Evolutionary conservation across 805 yeast species (phyloP).

Genomic region (Yarrowia porcina): DNA sequence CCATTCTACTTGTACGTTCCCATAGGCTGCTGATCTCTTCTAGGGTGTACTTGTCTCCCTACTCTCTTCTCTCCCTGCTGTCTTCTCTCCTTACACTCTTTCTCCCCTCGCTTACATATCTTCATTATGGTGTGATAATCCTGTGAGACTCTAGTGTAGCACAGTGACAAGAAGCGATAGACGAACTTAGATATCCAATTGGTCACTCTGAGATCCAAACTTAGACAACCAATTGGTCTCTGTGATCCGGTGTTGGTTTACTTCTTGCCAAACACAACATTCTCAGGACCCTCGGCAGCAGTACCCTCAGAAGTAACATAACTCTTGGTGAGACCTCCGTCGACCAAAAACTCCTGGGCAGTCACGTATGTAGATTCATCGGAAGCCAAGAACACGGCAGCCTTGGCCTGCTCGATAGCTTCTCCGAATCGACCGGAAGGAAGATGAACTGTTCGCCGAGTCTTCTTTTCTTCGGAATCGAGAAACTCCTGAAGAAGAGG

Average conservation of each 20-base stretch:
- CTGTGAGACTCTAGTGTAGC: too few relatives aligned
- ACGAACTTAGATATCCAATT: too few relatives aligned
- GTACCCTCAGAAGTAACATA: constrained; percentile 36
- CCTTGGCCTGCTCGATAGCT: constrained; percentile 62
- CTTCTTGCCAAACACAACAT: constrained; percentile 34
- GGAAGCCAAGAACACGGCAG: constrained; percentile 56
- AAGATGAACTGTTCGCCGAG: constrained; percentile 40
- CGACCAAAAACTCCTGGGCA: constrained; percentile 60
- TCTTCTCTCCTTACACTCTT: too few relatives aligned
- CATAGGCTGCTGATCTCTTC: too few relatives aligned
- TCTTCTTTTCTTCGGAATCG: constrained; percentile 51
- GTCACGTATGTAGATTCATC: constrained; percentile 51
- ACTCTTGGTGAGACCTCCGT: constrained; percentile 46
- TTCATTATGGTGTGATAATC: too few relatives aligned
- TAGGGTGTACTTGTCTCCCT: too few relatives aligned
- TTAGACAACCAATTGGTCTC: too few relatives aligned
- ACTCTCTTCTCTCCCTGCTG: too few relatives aligned
- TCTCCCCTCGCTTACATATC: too few relatives aligned
- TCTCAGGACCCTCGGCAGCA: constrained; percentile 34
- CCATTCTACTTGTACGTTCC: too few relatives aligned
- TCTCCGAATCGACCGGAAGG: constrained; percentile 64
- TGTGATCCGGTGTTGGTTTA: not conserved
- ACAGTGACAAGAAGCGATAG: too few relatives aligned
- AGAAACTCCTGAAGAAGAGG: constrained; percentile 57
- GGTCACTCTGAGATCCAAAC: too few relatives aligned